Percentiles rank a stretch among this genome's conserved stretches.
Evolutionary conservation across 352 stramenopile species (phyloP).

Genomic region (Pythium grandisporangium): DNA sequence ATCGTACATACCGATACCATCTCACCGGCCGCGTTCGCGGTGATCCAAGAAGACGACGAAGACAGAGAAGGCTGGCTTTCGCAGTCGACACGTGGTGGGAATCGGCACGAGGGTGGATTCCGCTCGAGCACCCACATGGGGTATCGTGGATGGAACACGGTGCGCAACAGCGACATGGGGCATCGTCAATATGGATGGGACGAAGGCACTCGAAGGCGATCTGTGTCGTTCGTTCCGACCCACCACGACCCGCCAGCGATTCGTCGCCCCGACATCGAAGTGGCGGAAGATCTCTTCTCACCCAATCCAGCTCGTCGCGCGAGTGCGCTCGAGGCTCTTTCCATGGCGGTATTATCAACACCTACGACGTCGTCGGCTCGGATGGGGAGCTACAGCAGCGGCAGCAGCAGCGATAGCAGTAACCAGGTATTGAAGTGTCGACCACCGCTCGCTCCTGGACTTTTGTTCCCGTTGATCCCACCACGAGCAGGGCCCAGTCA

Average conservation of each 20-base stretch:
- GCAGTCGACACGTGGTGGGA: too few relatives aligned
- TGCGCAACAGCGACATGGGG: background rate
- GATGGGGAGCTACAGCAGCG: too few relatives aligned
- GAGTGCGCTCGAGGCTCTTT: slow-evolving; percentile 37
- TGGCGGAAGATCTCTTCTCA: slow-evolving; percentile 59
- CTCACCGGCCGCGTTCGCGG: slow-evolving; percentile 8
- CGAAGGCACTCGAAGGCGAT: too few relatives aligned
- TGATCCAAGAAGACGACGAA: slow-evolving; percentile 1
- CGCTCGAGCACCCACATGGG: slow-evolving; percentile 2
- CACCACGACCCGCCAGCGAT: slow-evolving; percentile 1
- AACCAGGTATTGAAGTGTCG: too few relatives aligned
- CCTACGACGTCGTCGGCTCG: too few relatives aligned
- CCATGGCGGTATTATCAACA: too few relatives aligned
- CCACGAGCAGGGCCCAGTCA: too few relatives aligned
- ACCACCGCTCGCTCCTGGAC: too few relatives aligned
- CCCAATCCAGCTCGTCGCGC: slow-evolving; percentile 34
- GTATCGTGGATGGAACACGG: slow-evolving; percentile 3
- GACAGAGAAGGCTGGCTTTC: too few relatives aligned
- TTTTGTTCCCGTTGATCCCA: too few relatives aligned
- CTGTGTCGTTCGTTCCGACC: background rate
- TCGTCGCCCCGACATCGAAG: slow-evolving; percentile 27
- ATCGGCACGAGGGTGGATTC: background rate
- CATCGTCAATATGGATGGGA: background rate
- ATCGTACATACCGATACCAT: slow-evolving; percentile 13
- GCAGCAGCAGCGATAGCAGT: too few relatives aligned